Evolutionary conservation across 1,139 yeast genomes (phyloP).

Genomic region (Blastobotrys indianensis): DNA sequence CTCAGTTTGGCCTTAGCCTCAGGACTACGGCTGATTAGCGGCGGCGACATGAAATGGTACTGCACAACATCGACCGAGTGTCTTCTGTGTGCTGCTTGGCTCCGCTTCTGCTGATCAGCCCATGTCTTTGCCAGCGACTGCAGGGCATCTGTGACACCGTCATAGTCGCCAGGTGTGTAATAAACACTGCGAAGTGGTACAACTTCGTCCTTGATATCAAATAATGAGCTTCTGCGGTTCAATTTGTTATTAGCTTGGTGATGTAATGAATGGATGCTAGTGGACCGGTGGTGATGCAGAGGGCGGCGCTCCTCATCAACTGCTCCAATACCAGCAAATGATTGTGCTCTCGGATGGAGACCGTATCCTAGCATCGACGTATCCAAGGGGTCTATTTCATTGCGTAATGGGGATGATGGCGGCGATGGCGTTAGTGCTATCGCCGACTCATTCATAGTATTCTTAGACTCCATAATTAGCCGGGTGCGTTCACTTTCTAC

Average conservation of each 20-base stretch:
- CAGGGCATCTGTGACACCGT: not conserved
- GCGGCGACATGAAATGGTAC: conserved; percentile 5
- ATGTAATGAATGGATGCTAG: not conserved
- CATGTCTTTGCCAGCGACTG: conserved; percentile 1
- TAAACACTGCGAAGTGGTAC: conserved; percentile 5
- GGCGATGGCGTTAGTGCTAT: conserved; percentile 12
- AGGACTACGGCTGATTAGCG: conserved; percentile 16
- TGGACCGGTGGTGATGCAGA: not conserved
- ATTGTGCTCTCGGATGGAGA: not conserved
- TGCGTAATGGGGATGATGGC: conserved; percentile 7
- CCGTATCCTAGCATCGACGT: not conserved
- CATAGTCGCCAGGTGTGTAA: conserved; percentile 5
- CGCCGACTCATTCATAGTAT: not conserved
- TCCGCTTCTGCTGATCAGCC: not conserved
- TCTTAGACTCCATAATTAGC: conserved; percentile 10
- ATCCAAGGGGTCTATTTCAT: not conserved
- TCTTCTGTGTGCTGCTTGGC: conserved; percentile 2
- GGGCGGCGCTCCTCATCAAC: conserved; percentile 1
- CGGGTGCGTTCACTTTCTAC: conserved; percentile 17
- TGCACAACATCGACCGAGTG: conserved; percentile 12
- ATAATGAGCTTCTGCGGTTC: conserved; percentile 5
- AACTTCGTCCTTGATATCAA: conserved; percentile 1
- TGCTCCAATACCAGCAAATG: not conserved
- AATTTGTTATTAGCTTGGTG: not conserved
- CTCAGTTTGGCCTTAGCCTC: conserved; percentile 23